phyloP scores from a whole-genome alignment of 2,329 filamentous ascomycete genomes.

The Ophiostoma sp. region DNA sequence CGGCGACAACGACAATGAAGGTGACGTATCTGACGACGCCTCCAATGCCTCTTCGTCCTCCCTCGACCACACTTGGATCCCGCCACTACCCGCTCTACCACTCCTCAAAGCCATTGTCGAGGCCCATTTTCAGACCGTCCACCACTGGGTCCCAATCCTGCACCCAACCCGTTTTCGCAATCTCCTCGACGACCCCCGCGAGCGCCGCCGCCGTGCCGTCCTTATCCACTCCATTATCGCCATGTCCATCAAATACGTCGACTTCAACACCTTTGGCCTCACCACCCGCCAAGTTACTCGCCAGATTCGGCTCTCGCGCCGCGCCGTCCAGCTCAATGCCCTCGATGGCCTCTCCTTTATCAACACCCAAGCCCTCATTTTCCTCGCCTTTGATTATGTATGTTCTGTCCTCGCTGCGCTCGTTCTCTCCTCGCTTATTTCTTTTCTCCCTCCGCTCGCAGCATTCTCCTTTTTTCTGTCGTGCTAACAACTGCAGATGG shows the following conservation, averaged over 20 bases:
- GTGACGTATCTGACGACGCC: not conserved
- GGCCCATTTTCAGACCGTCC: conserved; percentile 37
- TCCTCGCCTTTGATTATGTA: conserved; percentile 39
- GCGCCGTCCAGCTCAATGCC: conserved; percentile 35
- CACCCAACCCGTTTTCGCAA: conserved; percentile 38
- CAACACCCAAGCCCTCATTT: conserved; percentile 38
- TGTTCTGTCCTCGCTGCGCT: not conserved
- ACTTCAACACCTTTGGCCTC: conserved; percentile 2
- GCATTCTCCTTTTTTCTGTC: not conserved
- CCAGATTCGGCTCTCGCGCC: conserved; percentile 24
- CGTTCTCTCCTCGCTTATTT: not conserved
- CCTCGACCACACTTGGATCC: conserved; percentile 19
- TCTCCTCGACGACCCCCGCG: conserved; percentile 32
- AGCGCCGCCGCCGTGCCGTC: conserved; percentile 34
- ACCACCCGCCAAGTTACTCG: conserved; percentile 7
- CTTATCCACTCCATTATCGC: conserved; percentile 40
- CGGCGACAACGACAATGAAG: not conserved
- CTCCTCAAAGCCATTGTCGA: conserved; percentile 35
- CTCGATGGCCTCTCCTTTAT: conserved; percentile 38
- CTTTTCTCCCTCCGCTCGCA: not conserved
- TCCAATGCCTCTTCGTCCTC: conserved; percentile 5
- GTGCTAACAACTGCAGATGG: conserved; percentile 28
- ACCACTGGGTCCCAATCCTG: conserved; percentile 43
- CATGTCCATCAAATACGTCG: conserved; percentile 32
- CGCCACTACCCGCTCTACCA: conserved; percentile 18